Evolutionary conservation across 169 alveolate genomes (phyloP), one percentile per base, ranked within the genome.

Genomic region (Plasmodium adleri): DNA sequence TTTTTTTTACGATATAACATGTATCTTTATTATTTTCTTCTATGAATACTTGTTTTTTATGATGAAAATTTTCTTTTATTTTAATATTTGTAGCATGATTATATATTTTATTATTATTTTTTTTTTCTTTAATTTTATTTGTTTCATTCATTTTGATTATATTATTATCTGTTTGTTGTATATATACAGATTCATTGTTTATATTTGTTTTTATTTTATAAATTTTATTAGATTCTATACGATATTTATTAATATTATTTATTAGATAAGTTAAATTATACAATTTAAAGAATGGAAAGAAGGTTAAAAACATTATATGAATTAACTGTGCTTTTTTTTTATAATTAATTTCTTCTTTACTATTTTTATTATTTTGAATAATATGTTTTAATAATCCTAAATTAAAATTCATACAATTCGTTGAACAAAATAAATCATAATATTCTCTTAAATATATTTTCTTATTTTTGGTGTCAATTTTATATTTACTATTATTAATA

Each of bases 271-370:
- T 71, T 28, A 85, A 58, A 52, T 85, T 87, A 52, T 85, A 54
- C 17, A 85, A 60, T 47, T 85, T 85, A 72, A 85, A 85, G 60
- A 70, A 59, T 6, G 92, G 92, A 58, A 85, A 85, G 66, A 85
- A 85, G 6, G 92, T 85, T 56, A 71, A 7, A 52, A 85, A 70
- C 92, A 85, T 70, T n/a, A 85, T 85, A 20, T 85, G 83, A 28
- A 85, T 85, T 9, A 85, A 52, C 9, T 63, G 74, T 32, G 76
- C 70, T 49, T 85, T 85, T 26, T 72, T 70, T 60, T 72, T 85
- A 2, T 49, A 54, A 24, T 72, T 54, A 4, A 39, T 7, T n/a
- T 17, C 22, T 22, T 63, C 91, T 45, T 1, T 83, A 2, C 22
- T 22, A 20, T 56, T 59, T 60, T 70, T 85, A 12, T n/a, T 28